Conservation (phyloP, 2,329 filamentous ascomycete species). For the Didymella segeticola region DNA sequence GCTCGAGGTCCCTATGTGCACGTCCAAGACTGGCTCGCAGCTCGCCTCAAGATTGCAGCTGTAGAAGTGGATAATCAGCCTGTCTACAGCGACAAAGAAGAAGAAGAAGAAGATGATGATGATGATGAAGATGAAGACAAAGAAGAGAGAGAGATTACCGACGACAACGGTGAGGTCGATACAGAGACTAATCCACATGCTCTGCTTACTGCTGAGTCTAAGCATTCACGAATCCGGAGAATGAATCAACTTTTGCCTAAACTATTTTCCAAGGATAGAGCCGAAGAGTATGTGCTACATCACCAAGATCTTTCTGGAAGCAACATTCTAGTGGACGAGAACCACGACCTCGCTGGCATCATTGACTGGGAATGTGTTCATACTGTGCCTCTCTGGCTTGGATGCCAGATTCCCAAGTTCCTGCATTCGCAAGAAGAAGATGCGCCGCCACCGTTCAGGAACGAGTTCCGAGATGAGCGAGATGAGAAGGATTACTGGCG, state of each 20-base stretch:
- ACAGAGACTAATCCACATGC: too few relatives aligned
- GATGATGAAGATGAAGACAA: slow-evolving; percentile 21
- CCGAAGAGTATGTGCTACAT: slow-evolving; percentile 10
- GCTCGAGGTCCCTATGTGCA: slow-evolving; percentile 3
- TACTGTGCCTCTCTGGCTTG: slow-evolving; percentile 19
- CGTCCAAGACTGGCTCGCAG: slow-evolving; percentile 7
- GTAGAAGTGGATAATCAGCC: too few relatives aligned
- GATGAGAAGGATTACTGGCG: neutral
- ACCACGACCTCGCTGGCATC: slow-evolving; percentile 13
- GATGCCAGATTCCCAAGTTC: slow-evolving; percentile 7
- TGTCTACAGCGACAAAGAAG: slow-evolving; percentile 2
- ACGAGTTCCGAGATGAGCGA: neutral
- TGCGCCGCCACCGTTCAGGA: neutral
- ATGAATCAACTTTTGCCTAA: slow-evolving; percentile 6
- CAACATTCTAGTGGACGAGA: slow-evolving; percentile 21
- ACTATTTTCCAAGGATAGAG: neutral
- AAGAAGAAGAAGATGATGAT: slow-evolving; percentile 3
- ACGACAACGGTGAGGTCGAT: too few relatives aligned
- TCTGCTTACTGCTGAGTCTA: too few relatives aligned
- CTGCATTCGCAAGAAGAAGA: too few relatives aligned
- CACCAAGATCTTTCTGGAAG: slow-evolving; percentile 13
- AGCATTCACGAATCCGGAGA: too few relatives aligned
- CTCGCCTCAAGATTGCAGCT: too few relatives aligned
- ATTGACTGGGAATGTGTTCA: slow-evolving; percentile 27
- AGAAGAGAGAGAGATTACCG: too few relatives aligned